These are phyloP conservation scores for Poterioochromonas sp. DNA, from an alignment of 352 stramenopile species.

Conservation along the genomic window DNA sequence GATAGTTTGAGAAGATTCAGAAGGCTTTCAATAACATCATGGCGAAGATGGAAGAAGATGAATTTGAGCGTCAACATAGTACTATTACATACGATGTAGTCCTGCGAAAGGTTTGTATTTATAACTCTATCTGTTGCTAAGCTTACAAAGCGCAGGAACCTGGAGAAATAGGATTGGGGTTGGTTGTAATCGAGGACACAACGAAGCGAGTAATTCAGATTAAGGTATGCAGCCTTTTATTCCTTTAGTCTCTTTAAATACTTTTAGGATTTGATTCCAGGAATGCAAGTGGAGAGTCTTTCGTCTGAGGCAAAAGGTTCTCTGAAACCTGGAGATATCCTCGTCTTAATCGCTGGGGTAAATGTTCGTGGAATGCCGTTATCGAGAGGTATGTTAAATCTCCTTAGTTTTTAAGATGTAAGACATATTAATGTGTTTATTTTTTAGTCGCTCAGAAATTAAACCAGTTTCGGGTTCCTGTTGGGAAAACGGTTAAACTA, in stretches of 20 bases:
- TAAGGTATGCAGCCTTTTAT: background rate
- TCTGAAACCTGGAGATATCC: background rate
- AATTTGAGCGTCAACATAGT: background rate
- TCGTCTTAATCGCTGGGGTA: background rate
- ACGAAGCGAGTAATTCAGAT: background rate
- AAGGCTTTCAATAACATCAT: background rate
- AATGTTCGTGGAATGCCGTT: background rate
- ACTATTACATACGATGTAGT: background rate
- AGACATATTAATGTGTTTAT: background rate
- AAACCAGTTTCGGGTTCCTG: background rate
- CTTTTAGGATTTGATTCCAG: background rate
- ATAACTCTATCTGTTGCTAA: background rate
- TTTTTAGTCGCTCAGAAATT: conserved; percentile 6
- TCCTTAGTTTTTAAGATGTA: background rate
- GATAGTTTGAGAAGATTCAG: conserved; percentile 26
- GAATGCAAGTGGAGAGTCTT: background rate
- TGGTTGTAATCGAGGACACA: conserved; percentile 8
- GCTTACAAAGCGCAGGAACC: background rate
- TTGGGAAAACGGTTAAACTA: background rate
- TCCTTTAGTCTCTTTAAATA: background rate
- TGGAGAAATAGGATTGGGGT: background rate
- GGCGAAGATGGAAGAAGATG: conserved; percentile 8
- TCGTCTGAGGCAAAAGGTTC: background rate
- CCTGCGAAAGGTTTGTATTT: background rate
- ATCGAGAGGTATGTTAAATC: background rate